Conservation (phyloP, 805 yeast genomes). For the Ogataea zsoltii region DNA sequence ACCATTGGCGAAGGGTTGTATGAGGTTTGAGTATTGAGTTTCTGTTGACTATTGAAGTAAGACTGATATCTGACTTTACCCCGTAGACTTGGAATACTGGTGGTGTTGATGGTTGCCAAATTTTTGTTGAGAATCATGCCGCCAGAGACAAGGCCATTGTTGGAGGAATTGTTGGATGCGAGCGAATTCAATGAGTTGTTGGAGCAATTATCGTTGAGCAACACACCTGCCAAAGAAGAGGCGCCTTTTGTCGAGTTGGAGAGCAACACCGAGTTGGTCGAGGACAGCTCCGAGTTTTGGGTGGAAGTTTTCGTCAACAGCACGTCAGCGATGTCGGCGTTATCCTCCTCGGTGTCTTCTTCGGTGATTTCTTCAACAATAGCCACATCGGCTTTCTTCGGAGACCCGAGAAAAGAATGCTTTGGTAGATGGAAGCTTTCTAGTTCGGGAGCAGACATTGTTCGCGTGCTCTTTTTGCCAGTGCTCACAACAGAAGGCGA, state of each 20-base stretch:
- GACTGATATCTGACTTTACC: slow-evolving; percentile 36
- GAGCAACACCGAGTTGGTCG: slow-evolving; percentile 21
- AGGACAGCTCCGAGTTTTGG: slow-evolving; percentile 24
- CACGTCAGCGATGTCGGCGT: slow-evolving; percentile 6
- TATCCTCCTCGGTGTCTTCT: slow-evolving; percentile 25
- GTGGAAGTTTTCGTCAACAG: slow-evolving; percentile 16
- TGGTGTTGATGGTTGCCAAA: slow-evolving; percentile 18
- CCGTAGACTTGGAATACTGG: slow-evolving; percentile 29
- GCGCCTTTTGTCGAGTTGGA: slow-evolving; percentile 18
- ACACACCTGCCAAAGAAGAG: slow-evolving; percentile 18
- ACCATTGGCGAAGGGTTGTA: slow-evolving; percentile 19
- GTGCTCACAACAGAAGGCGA: neutral
- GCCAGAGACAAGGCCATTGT: slow-evolving; percentile 3
- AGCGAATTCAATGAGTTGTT: slow-evolving; percentile 29
- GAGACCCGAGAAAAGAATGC: slow-evolving; percentile 33
- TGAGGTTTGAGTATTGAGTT: slow-evolving; percentile 20
- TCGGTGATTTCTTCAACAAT: slow-evolving; percentile 33
- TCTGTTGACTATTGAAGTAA: slow-evolving; percentile 31
- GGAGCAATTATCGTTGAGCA: slow-evolving; percentile 26
- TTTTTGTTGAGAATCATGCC: slow-evolving; percentile 14
- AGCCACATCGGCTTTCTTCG: slow-evolving; percentile 32
- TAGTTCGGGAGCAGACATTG: slow-evolving; percentile 23
- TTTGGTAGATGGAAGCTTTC: slow-evolving; percentile 27
- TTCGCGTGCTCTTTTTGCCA: slow-evolving; percentile 15
- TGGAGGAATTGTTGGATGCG: slow-evolving; percentile 23